Percentiles rank a stretch among this genome's conserved stretches.
Evolutionary conservation across 257 asterid genomes (phyloP).

Genomic region (Salvia rosmarinus): DNA sequence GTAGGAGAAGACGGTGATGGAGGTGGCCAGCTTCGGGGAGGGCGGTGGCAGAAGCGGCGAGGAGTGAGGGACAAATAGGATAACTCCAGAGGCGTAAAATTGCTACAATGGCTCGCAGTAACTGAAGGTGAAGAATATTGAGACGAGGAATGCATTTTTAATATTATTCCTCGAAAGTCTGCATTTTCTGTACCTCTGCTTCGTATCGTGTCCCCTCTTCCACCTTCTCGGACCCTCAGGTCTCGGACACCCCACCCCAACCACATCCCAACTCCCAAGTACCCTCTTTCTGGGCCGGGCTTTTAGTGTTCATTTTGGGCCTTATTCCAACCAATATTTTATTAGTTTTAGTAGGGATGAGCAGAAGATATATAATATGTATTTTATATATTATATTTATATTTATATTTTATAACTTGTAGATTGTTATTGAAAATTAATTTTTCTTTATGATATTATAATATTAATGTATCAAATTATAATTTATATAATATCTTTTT

Average conservation of each 20-base stretch:
- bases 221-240: neutral
- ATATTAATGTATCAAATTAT: too few relatives aligned
- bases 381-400: too few relatives aligned
- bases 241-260: neutral
- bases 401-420: too few relatives aligned
- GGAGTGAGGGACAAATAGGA: constrained; percentile 37
- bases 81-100: constrained; percentile 53
- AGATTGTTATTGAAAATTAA: too few relatives aligned
- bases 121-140: constrained; percentile 35
- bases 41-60: constrained; percentile 39
- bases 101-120: constrained; percentile 31
- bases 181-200: constrained; percentile 36
- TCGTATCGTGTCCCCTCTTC: constrained; percentile 33
- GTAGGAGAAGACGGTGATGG: constrained; percentile 33
- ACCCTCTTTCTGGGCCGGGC: neutral
- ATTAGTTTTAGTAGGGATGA: neutral
- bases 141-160: constrained; percentile 45
- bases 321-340: neutral
- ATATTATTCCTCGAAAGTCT: constrained; percentile 31
- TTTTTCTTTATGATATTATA: too few relatives aligned
- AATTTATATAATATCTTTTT: too few relatives aligned
- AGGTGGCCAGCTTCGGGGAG: constrained; percentile 37
- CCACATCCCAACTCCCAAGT: neutral
- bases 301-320: neutral
- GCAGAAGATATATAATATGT: too few relatives aligned